These are phyloP conservation scores for Phialophora tarda DNA, from an alignment of 2,329 filamentous ascomycete species.

Conservation along the genomic window DNA sequence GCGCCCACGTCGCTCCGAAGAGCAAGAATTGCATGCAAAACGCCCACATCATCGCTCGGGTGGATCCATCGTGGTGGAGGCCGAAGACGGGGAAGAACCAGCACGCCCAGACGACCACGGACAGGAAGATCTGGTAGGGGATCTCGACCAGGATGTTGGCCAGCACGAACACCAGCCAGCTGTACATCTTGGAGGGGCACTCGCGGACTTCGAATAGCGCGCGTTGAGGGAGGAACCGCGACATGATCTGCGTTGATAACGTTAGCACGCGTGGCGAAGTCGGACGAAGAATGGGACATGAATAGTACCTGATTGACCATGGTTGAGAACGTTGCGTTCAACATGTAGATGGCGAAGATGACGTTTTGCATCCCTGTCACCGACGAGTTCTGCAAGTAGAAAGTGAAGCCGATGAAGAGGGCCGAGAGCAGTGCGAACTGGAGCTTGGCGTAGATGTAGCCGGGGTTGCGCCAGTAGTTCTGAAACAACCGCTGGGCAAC, in stretches of 20 bases:
- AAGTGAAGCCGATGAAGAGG: constrained; percentile 61
- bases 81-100: constrained; percentile 77
- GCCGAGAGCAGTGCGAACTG: constrained; percentile 58
- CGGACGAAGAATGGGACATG: constrained; percentile 56
- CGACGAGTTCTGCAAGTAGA: constrained; percentile 69
- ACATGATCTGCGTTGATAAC: constrained; percentile 58
- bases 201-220: constrained; percentile 71
- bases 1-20: constrained; percentile 74
- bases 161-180: constrained; percentile 73
- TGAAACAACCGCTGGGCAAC: constrained; percentile 78
- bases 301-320: constrained; percentile 57
- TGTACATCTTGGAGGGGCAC: constrained; percentile 73
- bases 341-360: constrained; percentile 74
- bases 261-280: constrained; percentile 38
- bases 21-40: constrained; percentile 76
- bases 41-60: constrained; percentile 52
- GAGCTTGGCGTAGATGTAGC: constrained; percentile 72
- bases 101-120: constrained; percentile 69
- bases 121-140: constrained; percentile 67
- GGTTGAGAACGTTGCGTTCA: constrained; percentile 62
- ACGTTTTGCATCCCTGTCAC: constrained; percentile 72
- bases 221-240: constrained; percentile 72
- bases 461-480: constrained; percentile 93
- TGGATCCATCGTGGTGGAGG: constrained; percentile 58
- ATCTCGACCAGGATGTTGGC: constrained; percentile 73